phyloP scores from a whole-genome alignment of 2,329 filamentous ascomycete genomes.

The Calonectria crousiana region DNA sequence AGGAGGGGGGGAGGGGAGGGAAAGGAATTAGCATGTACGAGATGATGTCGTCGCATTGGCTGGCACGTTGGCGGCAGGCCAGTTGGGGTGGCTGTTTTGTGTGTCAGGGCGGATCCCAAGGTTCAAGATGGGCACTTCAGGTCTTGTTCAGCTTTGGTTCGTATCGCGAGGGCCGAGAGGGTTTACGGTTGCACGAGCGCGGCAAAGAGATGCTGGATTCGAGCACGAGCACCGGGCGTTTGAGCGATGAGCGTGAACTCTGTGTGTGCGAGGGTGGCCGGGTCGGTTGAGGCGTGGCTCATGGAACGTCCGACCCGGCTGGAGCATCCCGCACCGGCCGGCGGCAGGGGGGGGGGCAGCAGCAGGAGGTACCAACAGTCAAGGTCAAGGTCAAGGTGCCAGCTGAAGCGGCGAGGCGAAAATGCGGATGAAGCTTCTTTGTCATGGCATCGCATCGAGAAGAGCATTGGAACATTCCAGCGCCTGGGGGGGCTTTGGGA shows the following conservation, averaged over 20 bases:
- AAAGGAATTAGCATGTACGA: not conserved
- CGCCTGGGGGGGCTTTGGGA: not conserved
- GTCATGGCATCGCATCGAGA: not conserved
- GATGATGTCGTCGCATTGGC: not conserved
- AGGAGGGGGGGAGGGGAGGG: too few species aligned
- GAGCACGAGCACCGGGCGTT: slow-evolving; percentile 8
- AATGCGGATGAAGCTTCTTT: slow-evolving; percentile 12
- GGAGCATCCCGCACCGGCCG: slow-evolving; percentile 4
- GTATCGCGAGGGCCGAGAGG: slow-evolving; percentile 9
- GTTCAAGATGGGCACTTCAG: slow-evolving; percentile 1
- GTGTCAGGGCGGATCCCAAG: slow-evolving; percentile 15
- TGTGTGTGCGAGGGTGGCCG: slow-evolving; percentile 8
- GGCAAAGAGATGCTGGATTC: not conserved
- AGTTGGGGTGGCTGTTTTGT: not conserved
- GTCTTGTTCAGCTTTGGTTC: slow-evolving; percentile 11
- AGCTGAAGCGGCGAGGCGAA: slow-evolving; percentile 9
- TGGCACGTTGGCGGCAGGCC: slow-evolving; percentile 2
- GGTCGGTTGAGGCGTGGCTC: slow-evolving; percentile 1
- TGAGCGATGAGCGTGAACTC: not conserved
- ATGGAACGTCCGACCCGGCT: slow-evolving; percentile 3
- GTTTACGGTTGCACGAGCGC: slow-evolving; percentile 15
- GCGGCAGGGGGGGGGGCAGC: not conserved
- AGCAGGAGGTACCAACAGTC: not conserved
- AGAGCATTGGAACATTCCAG: slow-evolving; percentile 21
- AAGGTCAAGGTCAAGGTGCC: not conserved